A percentile compares a stretch with the other conserved stretches of the same genome.
These are phyloP conservation scores for Parafenestella ontariensis DNA, from an alignment of 2,329 filamentous ascomycete species.

Conservation along the genomic window DNA sequence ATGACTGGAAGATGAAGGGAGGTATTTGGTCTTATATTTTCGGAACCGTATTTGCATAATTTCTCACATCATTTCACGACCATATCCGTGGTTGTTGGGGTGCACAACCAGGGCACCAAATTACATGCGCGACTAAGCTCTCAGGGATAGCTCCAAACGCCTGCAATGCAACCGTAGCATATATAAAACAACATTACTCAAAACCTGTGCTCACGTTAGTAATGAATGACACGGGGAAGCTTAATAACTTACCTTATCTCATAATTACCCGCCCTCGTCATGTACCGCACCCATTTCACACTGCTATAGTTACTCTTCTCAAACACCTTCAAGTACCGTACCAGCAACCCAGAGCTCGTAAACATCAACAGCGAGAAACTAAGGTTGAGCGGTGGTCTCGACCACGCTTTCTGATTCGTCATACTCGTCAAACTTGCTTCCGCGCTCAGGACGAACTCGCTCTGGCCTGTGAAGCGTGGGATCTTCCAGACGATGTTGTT, in stretches of 20 bases:
- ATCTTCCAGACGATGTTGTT: constrained; percentile 99
- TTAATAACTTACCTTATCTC: constrained; percentile 75
- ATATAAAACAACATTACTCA: constrained; percentile 10
- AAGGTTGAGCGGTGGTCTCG: constrained; percentile 86
- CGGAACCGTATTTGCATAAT: too few species aligned
- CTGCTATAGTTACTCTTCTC: constrained; percentile 99
- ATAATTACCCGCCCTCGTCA: constrained; percentile 97
- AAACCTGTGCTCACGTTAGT: constrained; percentile 9
- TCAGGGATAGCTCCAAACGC: constrained; percentile 17
- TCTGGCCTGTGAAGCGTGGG: constrained; percentile 96
- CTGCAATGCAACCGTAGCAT: constrained; percentile 29
- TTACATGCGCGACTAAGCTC: neutral
- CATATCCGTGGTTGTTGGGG: too few species aligned
- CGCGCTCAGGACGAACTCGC: constrained; percentile 91
- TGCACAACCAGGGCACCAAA: neutral
- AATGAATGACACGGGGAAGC: neutral
- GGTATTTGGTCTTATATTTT: too few species aligned
- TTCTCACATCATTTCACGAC: too few species aligned
- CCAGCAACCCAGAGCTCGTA: constrained; percentile 89
- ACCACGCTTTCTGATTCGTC: constrained; percentile 99
- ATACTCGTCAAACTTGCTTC: constrained; percentile 94
- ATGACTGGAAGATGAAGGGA: too few species aligned
- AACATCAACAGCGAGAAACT: constrained; percentile 98
- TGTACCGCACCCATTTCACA: constrained; percentile 99
- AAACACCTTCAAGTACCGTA: constrained; percentile 97